Conservation (phyloP, 345 rosid genomes). For the Syzygium oleosum region DNA sequence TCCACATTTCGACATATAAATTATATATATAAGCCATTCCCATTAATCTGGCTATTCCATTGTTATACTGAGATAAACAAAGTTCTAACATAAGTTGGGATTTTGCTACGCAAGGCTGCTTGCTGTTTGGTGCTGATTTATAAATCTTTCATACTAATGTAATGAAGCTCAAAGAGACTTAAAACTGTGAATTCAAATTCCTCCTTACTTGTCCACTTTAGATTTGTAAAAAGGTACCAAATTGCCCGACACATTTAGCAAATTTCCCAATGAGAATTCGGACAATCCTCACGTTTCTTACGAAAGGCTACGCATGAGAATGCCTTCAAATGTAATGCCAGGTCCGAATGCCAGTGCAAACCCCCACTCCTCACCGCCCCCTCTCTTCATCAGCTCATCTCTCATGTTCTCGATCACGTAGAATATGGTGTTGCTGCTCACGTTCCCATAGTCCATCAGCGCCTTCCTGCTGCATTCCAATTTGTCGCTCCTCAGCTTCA, state of each 20-base stretch:
- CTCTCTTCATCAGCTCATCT: constrained; percentile 48
- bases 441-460: constrained; percentile 79
- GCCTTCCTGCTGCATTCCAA: constrained; percentile 80
- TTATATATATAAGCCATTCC: accelerated
- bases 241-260: background rate
- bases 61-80: background rate
- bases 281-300: background rate
- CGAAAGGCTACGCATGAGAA: constrained; percentile 76
- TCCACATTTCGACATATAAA: background rate
- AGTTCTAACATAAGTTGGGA: too few relatives aligned
- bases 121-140: background rate
- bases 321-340: constrained; percentile 96
- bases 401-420: constrained; percentile 87
- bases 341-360: constrained; percentile 89
- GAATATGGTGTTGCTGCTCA: constrained; percentile 77
- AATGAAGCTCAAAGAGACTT: background rate
- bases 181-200: background rate
- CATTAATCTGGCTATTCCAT: background rate
- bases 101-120: too few relatives aligned
- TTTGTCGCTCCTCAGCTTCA: constrained; percentile 41
- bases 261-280: background rate
- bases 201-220: background rate
- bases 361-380: constrained; percentile 72
- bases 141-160: accelerated
- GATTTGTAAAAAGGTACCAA: background rate